Percentiles rank a stretch among this genome's conserved stretches.
Conservation (phyloP, 2,329 filamentous ascomycete species). For the Aspergillus clavatus region DNA sequence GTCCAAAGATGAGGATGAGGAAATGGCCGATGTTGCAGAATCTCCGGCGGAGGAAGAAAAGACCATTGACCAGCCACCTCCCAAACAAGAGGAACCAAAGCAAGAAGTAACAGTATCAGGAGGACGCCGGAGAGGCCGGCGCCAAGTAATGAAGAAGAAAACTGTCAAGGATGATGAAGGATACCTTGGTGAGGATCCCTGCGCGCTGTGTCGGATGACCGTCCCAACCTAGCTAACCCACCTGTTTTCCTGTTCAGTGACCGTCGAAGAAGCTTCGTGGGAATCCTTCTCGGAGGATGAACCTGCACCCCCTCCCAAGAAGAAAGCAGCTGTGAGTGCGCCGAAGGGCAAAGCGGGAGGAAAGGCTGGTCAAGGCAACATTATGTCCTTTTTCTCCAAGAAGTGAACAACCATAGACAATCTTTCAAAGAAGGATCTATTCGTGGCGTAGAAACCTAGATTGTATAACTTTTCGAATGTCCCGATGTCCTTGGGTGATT, state of each 20-base stretch:
- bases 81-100: constrained; percentile 47
- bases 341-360: constrained; percentile 52
- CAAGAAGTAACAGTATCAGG: constrained; percentile 51
- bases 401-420: constrained; percentile 47
- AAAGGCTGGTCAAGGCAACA: constrained; percentile 63
- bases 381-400: constrained; percentile 90
- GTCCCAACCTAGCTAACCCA: constrained; percentile 6
- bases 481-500: too few relatives aligned
- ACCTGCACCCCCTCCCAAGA: constrained; percentile 47
- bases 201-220: not conserved
- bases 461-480: too few relatives aligned
- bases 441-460: too few relatives aligned
- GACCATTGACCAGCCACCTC: constrained; percentile 30
- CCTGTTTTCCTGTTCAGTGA: constrained; percentile 54
- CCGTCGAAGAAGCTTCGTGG: constrained; percentile 78
- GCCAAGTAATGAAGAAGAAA: constrained; percentile 82
- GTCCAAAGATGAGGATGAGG: constrained; percentile 44
- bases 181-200: constrained; percentile 65
- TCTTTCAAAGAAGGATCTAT: too few relatives aligned
- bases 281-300: constrained; percentile 94
- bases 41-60: constrained; percentile 32
- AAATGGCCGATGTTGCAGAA: constrained; percentile 54
- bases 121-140: constrained; percentile 68
- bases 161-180: constrained; percentile 83
- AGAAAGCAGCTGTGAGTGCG: constrained; percentile 41